Evolutionary conservation across 345 rosid species (phyloP), one percentile per base, ranked within the genome.

Genomic region (Syzygium jambos): DNA sequence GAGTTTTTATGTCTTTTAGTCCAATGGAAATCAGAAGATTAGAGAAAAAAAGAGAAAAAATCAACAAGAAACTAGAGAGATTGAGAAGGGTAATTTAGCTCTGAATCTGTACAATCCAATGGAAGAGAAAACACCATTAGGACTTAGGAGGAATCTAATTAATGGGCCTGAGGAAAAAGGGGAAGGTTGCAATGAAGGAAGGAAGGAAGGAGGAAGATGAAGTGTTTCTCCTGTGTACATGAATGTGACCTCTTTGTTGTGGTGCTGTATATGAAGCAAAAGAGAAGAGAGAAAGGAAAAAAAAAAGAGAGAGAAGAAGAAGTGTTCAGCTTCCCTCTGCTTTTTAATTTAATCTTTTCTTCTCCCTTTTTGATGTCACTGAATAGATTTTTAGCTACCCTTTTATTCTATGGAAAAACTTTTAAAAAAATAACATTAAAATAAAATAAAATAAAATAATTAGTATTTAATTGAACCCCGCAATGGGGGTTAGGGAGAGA

Each of bases 101-200:
- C 14, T 27, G 88, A 87, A 63, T 87, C 86, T 84, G 55, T n/a
- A 87, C 86, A 87, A 84, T 63, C 86, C 86, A 94, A 93, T 89
- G 90, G 90, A 93, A 91, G 92, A 88, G 91, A 90, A 88, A 88
- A 84, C 90, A 92, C 82, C 82, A 73, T 73, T 89, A 87, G 83
- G 89, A 93, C 38, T 73, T 89, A 87, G 83, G 89, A 93, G 93
- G 97, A 94, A 95, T 93, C 95, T 94, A 90, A 93, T 91, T 91
- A 96, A 95, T 94, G 95, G 95, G 94, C 85, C 88, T 91, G 89
- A 88, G 86, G 88, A 85, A 65, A 84, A 53, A 43, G 41, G 86
- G 85, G 92, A 86, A 90, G 89, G 90, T 87, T 92, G 90, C 92
- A 92, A 86, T 85, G 84, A 54, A 85, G 89, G 88, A 86, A 51